These are phyloP conservation scores for Sungouiella thailandica DNA, from an alignment of 805 yeast species.

Conservation along the genomic window DNA sequence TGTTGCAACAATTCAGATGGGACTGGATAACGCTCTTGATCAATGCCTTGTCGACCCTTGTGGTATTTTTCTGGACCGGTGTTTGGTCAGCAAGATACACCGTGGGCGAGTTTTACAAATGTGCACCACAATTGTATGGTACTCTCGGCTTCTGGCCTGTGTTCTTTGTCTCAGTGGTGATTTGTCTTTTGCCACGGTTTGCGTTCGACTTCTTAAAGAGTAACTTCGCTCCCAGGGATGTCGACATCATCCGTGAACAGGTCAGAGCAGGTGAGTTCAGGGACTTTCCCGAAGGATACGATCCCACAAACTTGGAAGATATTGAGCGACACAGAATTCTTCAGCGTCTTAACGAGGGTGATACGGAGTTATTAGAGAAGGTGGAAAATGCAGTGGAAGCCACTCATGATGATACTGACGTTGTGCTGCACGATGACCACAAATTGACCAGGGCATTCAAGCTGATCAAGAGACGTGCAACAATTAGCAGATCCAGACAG, in stretches of 20 bases:
- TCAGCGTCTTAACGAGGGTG: slow-evolving; percentile 26
- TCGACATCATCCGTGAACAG: slow-evolving; percentile 66
- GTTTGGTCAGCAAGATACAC: slow-evolving; percentile 55
- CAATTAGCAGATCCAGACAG: slow-evolving; percentile 19
- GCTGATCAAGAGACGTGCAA: slow-evolving; percentile 28
- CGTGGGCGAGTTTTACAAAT: slow-evolving; percentile 57
- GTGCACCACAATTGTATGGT: slow-evolving; percentile 62
- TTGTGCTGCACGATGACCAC: slow-evolving; percentile 7
- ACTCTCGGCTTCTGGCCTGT: slow-evolving; percentile 62
- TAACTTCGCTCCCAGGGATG: slow-evolving; percentile 57
- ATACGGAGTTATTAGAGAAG: slow-evolving; percentile 31
- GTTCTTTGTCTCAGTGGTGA: slow-evolving; percentile 49
- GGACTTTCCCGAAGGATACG: slow-evolving; percentile 45
- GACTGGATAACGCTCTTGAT: slow-evolving; percentile 62
- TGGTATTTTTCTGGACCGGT: slow-evolving; percentile 76
- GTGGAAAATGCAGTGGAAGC: slow-evolving; percentile 25
- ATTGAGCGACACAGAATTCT: slow-evolving; percentile 35
- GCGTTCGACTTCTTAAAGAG: slow-evolving; percentile 43
- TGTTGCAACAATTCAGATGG: slow-evolving; percentile 71
- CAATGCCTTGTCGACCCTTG: slow-evolving; percentile 47
- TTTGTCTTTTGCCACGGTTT: slow-evolving; percentile 60
- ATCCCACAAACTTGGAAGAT: slow-evolving; percentile 47
- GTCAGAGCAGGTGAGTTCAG: slow-evolving; percentile 49
- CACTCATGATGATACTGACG: slow-evolving; percentile 2
- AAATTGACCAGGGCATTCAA: slow-evolving; percentile 24